Conservation (phyloP, 1,284 basidiomycete genomes). For the Ustilago nuda region DNA sequence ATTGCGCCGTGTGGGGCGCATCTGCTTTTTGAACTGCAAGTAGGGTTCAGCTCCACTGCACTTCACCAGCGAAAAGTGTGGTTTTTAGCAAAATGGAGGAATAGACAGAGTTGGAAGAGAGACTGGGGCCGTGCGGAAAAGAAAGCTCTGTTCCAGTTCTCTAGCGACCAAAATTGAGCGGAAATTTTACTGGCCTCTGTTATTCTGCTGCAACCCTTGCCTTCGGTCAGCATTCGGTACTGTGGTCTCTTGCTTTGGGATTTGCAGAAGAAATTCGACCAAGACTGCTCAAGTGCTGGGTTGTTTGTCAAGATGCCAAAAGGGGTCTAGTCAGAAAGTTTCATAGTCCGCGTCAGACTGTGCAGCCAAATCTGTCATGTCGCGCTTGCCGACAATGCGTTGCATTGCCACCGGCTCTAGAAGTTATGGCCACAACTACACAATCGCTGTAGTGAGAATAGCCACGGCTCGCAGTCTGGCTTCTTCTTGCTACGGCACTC, state of each 20-base stretch:
- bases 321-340: conserved; percentile 13
- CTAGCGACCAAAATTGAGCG: not conserved
- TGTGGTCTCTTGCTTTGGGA: conserved; percentile 5
- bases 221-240: conserved; percentile 5
- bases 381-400: not conserved
- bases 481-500: not conserved
- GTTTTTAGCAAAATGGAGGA: not conserved
- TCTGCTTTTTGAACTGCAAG: conserved; percentile 11
- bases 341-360: conserved; percentile 9
- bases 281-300: not conserved
- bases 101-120: not conserved
- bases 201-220: not conserved
- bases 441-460: not conserved
- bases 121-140: not conserved
- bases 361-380: conserved; percentile 10
- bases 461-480: not conserved
- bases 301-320: conserved; percentile 2
- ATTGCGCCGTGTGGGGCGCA: not conserved
- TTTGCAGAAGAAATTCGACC: conserved; percentile 8
- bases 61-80: not conserved
- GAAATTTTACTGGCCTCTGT: not conserved
- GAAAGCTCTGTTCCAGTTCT: conserved; percentile 5
- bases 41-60: conserved; percentile 27
- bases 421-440: not conserved
- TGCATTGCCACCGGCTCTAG: conserved; percentile 6